A percentile compares a stretch with the other conserved stretches of the same genome.
These are phyloP conservation scores for Dalbergia oliveri DNA, from an alignment of 306 rosid genomes.

Conservation along the genomic window DNA sequence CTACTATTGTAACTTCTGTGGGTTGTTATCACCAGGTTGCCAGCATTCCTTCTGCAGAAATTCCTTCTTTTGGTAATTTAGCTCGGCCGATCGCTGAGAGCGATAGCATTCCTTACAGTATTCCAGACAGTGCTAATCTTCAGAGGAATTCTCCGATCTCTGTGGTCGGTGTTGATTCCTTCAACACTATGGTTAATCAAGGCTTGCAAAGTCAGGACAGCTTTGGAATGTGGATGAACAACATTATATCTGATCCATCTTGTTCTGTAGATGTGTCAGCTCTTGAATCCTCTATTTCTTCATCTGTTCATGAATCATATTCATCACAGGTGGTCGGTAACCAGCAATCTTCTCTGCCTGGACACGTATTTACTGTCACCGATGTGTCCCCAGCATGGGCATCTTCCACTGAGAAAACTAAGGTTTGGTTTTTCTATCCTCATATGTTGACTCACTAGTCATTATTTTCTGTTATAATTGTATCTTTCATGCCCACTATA, in stretches of 20 bases:
- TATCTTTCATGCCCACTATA: background rate
- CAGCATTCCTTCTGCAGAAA: conserved; percentile 48
- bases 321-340: conserved; percentile 53
- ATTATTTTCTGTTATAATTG: conserved; percentile 30
- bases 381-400: conserved; percentile 91
- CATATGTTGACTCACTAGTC: conserved; percentile 19
- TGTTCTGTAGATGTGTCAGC: conserved; percentile 57
- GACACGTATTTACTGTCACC: conserved; percentile 74
- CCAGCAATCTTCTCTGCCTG: conserved; percentile 64
- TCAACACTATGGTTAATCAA: conserved; percentile 55
- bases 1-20: conserved; percentile 26
- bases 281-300: conserved; percentile 60
- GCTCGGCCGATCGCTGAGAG: conserved; percentile 45
- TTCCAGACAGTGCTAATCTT: conserved; percentile 46
- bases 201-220: conserved; percentile 85
- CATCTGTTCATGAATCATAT: conserved; percentile 55
- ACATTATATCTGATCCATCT: conserved; percentile 55
- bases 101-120: conserved; percentile 46
- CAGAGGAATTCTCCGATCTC: conserved; percentile 47
- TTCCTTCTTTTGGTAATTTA: conserved; percentile 53
- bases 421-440: conserved; percentile 65
- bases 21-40: conserved; percentile 59
- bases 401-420: conserved; percentile 85
- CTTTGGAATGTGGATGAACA: conserved; percentile 83
- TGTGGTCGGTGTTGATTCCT: conserved; percentile 49